These are phyloP conservation scores for Bothriochloa decipiens DNA, from an alignment of 176 grass and related monocot genomes.

Conservation along the genomic window DNA sequence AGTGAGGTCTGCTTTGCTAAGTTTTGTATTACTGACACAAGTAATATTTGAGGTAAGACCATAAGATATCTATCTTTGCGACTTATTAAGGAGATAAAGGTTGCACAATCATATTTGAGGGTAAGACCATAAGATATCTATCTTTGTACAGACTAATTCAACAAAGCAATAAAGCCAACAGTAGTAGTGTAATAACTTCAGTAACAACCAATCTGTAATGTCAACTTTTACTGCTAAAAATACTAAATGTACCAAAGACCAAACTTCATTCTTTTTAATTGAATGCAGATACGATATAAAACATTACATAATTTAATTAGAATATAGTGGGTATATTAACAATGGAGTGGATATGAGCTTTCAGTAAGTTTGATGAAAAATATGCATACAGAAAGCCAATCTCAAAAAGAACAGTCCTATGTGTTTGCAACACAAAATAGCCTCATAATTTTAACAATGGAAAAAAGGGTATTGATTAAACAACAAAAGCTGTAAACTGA, in stretches of 20 bases:
- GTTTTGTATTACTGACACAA: neutral
- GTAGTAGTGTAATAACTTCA: neutral
- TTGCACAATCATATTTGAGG: neutral
- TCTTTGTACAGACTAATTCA: conserved; percentile 10
- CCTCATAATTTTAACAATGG: neutral
- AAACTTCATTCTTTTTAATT: conserved; percentile 7
- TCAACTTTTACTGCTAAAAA: conserved; percentile 21
- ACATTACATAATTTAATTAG: neutral
- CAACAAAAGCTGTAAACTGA: neutral
- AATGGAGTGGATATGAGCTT: neutral
- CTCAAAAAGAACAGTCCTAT: neutral
- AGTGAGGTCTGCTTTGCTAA: no score
- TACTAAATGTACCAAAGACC: neutral
- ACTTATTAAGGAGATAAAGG: conserved; percentile 2
- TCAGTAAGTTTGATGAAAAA: conserved; percentile 27
- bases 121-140: neutral
- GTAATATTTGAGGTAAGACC: no score
- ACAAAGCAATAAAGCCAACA: conserved; percentile 31
- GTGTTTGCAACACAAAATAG: conserved; percentile 19
- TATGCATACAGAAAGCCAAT: conserved; percentile 5
- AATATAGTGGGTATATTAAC: neutral
- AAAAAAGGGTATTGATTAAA: neutral
- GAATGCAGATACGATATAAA: neutral
- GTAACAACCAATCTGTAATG: neutral
- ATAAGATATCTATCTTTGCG: no score